A percentile compares a stretch with the other conserved stretches of the same genome.
These are phyloP conservation scores for Pittosporum tobira DNA, from an alignment of 129 eudicot genomes.

Conservation along the genomic window DNA sequence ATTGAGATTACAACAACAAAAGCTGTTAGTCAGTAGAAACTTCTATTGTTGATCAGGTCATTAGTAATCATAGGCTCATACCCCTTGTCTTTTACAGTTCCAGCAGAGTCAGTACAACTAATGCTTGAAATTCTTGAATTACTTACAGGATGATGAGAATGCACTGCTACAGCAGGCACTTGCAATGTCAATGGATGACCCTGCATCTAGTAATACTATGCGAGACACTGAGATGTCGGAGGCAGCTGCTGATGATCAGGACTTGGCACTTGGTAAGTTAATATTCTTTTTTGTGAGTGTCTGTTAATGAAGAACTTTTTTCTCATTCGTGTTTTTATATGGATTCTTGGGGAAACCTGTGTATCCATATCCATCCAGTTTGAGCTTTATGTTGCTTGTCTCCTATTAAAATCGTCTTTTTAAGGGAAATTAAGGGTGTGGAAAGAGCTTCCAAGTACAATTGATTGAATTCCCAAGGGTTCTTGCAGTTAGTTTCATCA, in stretches of 20 bases:
- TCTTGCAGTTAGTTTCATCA: too few species aligned
- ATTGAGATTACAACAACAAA: too few species aligned
- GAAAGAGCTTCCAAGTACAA: too few species aligned
- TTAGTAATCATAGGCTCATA: too few species aligned
- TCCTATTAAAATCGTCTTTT: too few species aligned
- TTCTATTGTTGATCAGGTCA: too few species aligned
- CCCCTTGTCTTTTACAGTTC: too few species aligned
- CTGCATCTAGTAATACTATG: conserved; percentile 44
- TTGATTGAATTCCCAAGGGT: too few species aligned
- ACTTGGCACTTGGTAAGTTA: conserved; percentile 72
- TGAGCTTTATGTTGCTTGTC: too few species aligned
- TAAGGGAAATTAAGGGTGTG: too few species aligned
- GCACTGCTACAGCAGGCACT: conserved; percentile 88
- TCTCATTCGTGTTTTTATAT: background rate
- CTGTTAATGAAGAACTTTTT: background rate
- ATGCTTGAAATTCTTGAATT: background rate
- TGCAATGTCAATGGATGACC: conserved; percentile 95
- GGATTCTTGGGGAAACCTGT: background rate
- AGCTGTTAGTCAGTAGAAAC: too few species aligned
- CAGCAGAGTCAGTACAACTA: background rate
- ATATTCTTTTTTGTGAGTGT: conserved; percentile 20
- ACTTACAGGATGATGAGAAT: conserved; percentile 78
- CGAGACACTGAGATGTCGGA: conserved; percentile 87
- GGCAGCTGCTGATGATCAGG: conserved; percentile 90
- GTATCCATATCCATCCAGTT: background rate